Conservation (phyloP, 1,284 basidiomycete species). For the Moniliophthora roreri region DNA sequence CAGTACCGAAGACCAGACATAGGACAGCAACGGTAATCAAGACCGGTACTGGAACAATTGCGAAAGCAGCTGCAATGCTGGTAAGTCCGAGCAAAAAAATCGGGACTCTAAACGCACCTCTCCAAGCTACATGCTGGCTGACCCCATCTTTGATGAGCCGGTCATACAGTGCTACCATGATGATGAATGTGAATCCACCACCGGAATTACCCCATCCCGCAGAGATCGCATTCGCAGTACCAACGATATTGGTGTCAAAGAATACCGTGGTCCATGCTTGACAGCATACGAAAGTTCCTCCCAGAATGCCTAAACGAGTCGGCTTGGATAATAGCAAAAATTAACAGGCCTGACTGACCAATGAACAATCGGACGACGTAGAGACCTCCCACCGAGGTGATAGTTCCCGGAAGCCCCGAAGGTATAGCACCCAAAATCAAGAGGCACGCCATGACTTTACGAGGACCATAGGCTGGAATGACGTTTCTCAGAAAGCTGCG, state of each 20-base stretch:
- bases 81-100: background rate
- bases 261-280: constrained; percentile 61
- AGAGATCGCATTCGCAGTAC: constrained; percentile 53
- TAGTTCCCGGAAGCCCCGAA: constrained; percentile 59
- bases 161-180: constrained; percentile 61
- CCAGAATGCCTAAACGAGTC: constrained; percentile 55
- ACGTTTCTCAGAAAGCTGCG: no score
- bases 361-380: constrained; percentile 56
- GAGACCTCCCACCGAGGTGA: constrained; percentile 41
- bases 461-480: constrained; percentile 45
- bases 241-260: constrained; percentile 62
- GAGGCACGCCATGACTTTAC: constrained; percentile 60
- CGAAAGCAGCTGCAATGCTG: constrained; percentile 40
- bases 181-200: constrained; percentile 53
- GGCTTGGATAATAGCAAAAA: constrained; percentile 1
- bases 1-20: constrained; percentile 52
- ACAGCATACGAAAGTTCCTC: constrained; percentile 59
- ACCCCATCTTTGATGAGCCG: constrained; percentile 40
- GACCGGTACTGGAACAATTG: constrained; percentile 57
- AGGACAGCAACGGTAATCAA: constrained; percentile 45
- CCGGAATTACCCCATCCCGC: constrained; percentile 47
- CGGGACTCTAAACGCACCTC: constrained; percentile 19
- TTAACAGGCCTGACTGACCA: constrained; percentile 16
- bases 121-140: constrained; percentile 50
- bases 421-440: constrained; percentile 64